Conservation (phyloP, 2,329 filamentous ascomycete genomes). For the Neopestalotiopsis clavispora region DNA sequence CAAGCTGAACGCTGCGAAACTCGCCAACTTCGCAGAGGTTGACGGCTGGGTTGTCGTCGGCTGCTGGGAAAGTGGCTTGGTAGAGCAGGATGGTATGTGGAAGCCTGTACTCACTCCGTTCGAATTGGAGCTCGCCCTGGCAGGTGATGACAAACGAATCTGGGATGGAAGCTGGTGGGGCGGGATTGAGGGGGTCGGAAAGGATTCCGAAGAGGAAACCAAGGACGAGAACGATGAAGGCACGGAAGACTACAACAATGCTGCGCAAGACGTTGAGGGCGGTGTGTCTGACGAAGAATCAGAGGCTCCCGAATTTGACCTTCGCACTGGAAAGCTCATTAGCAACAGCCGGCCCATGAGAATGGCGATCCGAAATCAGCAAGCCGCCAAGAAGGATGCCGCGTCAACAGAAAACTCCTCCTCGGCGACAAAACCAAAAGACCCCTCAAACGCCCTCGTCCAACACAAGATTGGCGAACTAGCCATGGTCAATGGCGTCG, state of each 20-base stretch:
- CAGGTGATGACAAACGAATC: constrained; percentile 74
- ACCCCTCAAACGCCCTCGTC: constrained; percentile 58
- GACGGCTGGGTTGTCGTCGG: constrained; percentile 97
- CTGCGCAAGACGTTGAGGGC: constrained; percentile 39
- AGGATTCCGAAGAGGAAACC: constrained; percentile 32
- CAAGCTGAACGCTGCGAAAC: constrained; percentile 92
- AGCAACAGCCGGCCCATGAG: constrained; percentile 79
- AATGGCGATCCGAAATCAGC: constrained; percentile 33
- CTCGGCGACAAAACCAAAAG: constrained; percentile 27
- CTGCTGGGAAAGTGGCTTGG: constrained; percentile 94
- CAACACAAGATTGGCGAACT: constrained; percentile 69
- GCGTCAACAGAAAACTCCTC: constrained; percentile 25
- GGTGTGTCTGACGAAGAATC: constrained; percentile 70
- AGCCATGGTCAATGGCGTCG: constrained; percentile 79
- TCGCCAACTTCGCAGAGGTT: constrained; percentile 95
- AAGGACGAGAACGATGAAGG: constrained; percentile 26
- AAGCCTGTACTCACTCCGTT: constrained; percentile 93
- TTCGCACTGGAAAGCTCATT: constrained; percentile 84
- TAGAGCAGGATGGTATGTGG: constrained; percentile 90
- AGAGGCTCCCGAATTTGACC: constrained; percentile 87
- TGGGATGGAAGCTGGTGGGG: constrained; percentile 92
- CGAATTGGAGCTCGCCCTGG: constrained; percentile 80
- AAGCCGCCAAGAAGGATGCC: constrained; percentile 32
- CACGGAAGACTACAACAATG: constrained; percentile 17
- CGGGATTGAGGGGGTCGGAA: constrained; percentile 75